Evolutionary conservation across 345 rosid genomes (phyloP), one percentile per base, ranked within the genome.

Genomic region (Camelina neglecta): DNA sequence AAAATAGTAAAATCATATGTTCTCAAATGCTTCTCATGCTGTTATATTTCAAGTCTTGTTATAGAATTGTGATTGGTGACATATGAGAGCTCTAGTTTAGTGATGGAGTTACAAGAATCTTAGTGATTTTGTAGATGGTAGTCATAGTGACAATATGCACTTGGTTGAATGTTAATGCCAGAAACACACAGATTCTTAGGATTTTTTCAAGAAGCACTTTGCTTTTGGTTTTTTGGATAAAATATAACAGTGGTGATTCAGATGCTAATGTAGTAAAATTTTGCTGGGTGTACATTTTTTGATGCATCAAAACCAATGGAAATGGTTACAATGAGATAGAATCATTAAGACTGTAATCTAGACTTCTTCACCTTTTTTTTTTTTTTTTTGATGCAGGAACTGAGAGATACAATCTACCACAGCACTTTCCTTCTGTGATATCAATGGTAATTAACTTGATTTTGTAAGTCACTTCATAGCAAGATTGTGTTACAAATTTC

Each of bases 301-400:
- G 44, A 41, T 41, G 44, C 44, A 1, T 41, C 12, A 3, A 41
- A 41, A 41, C 44, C 44, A 11, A 41, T 41, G 13, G 42, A 9
- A 39, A 39, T 39, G 42, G 4, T 39, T 39, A 39, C 42, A 11
- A 39, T 39, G 26, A 24, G 26, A 24, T 24, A 24, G 26, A 24
- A 24, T 24, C 26, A 24, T 24, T 24, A 24, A 24, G 11, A 42
- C 15, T 67, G 23, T 9, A 23, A 15, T 57, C 11, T 15, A 11
- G 6, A 3, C 4, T 29, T 29, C 15, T 13, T 50, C 38, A 56
- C 7, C 1, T 55, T 55, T 26, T 39, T 39, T 26, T 18, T 3
- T 51, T 38, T 1, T 62, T 45, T 65, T 1, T 55, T 67, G 47
- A 67, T 62, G 50, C 36, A 88, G 93, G 85, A 44, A 49, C 23